A percentile compares a stretch with the other conserved stretches of the same genome.
Evolutionary conservation across 306 rosid genomes (phyloP).

Genomic region (Arachis hypogaea): DNA sequence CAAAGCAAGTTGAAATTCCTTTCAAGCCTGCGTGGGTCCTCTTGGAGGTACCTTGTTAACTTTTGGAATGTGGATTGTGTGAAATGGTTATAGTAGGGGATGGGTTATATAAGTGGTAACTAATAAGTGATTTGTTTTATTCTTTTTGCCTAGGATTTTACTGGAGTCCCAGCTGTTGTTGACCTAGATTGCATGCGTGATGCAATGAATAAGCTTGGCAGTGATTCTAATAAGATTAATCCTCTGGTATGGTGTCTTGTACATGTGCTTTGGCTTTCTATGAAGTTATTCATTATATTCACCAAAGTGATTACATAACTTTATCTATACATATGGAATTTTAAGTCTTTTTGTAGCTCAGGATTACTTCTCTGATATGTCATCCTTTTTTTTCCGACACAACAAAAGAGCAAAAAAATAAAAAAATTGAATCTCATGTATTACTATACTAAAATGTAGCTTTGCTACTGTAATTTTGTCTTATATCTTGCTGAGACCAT

Average conservation of each 20-base stretch:
- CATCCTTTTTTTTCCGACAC: not conserved
- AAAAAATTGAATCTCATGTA: not conserved
- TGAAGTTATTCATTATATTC: slow-evolving; percentile 22
- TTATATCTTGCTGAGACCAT: not conserved
- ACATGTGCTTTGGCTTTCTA: slow-evolving; percentile 1
- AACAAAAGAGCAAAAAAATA: not conserved
- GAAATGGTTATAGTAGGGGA: not conserved
- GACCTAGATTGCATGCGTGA: slow-evolving; percentile 97
- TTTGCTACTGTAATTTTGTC: slow-evolving; percentile 8
- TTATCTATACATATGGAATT: not conserved
- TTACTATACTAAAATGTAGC: slow-evolving; percentile 8
- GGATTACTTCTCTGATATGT: slow-evolving; percentile 11
- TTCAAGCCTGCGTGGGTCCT: slow-evolving; percentile 96
- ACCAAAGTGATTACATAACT: slow-evolving; percentile 7
- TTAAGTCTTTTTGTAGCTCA: not conserved
- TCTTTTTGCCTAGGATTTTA: slow-evolving; percentile 68
- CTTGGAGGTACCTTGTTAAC: slow-evolving; percentile 64
- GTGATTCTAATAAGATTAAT: slow-evolving; percentile 87
- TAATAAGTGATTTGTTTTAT: not conserved
- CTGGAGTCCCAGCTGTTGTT: slow-evolving; percentile 93
- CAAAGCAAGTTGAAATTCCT: slow-evolving; percentile 90
- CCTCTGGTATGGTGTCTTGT: slow-evolving; percentile 67
- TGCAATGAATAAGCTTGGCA: slow-evolving; percentile 93
- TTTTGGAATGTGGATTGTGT: slow-evolving; percentile 1
- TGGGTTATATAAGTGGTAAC: slow-evolving; percentile 11